Conservation (phyloP, 2,329 filamentous ascomycete genomes). For the Cadophora sp. region DNA sequence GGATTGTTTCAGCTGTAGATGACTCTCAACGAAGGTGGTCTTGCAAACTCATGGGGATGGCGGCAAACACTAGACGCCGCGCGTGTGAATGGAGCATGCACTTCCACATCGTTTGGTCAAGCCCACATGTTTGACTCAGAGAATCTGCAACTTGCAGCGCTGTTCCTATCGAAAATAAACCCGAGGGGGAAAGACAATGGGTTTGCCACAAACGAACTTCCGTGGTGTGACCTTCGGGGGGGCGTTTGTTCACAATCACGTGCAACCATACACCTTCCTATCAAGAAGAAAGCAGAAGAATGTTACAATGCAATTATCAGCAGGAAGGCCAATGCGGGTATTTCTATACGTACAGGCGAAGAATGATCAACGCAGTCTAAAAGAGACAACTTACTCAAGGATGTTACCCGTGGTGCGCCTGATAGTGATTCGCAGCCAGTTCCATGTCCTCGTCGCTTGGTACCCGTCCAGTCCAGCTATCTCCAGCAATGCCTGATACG, state of each 20-base stretch:
- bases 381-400: neutral
- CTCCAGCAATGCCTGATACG: slow-evolving; percentile 16
- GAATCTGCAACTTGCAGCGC: neutral
- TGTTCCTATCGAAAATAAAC: too few relatives aligned
- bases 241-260: slow-evolving; percentile 10
- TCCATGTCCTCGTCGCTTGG: slow-evolving; percentile 38
- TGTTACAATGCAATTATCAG: neutral
- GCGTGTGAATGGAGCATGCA: neutral
- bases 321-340: slow-evolving; percentile 10
- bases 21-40: neutral
- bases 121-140: neutral
- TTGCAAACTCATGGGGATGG: slow-evolving; percentile 7
- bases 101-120: neutral
- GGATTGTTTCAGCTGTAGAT: neutral
- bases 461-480: slow-evolving; percentile 38
- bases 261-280: neutral
- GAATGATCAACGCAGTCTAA: neutral
- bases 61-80: slow-evolving; percentile 8
- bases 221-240: slow-evolving; percentile 12
- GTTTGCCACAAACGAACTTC: slow-evolving; percentile 18
- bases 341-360: slow-evolving; percentile 6
- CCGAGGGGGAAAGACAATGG: neutral
- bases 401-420: slow-evolving; percentile 7
- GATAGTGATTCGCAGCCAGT: slow-evolving; percentile 23
- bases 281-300: neutral